Conservation (phyloP, 306 rosid species). For the Lablab purpureus region DNA sequence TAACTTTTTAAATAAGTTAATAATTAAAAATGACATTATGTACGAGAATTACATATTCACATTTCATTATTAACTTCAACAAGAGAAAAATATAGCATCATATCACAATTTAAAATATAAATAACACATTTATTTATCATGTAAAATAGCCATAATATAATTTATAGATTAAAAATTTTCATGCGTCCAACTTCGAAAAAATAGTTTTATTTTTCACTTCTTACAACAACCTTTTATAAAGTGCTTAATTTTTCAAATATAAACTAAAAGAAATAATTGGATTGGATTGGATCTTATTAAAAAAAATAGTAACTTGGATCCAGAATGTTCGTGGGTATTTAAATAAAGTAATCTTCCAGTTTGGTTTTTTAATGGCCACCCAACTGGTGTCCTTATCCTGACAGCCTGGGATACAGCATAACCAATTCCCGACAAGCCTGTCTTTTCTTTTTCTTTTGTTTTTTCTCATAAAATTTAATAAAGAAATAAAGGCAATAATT, state of each 20-base stretch:
- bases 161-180: too few relatives aligned
- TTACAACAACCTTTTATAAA: background rate
- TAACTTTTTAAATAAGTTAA: too few relatives aligned
- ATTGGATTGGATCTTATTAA: background rate
- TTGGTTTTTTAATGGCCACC: background rate
- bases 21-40: too few relatives aligned
- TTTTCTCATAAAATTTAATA: background rate
- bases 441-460: too few relatives aligned
- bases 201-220: background rate
- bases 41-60: too few relatives aligned
- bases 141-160: too few relatives aligned
- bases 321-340: background rate
- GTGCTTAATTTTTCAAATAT: background rate
- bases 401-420: background rate
- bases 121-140: too few relatives aligned
- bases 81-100: too few relatives aligned
- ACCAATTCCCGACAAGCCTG: too few relatives aligned
- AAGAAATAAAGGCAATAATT: background rate
- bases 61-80: too few relatives aligned
- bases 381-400: constrained; percentile 10
- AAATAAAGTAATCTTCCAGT: background rate
- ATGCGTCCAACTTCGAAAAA: background rate
- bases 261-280: background rate
- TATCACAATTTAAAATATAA: too few relatives aligned
- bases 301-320: background rate